Base-by-base conservation (phyloP, 2,329 filamentous ascomycete species). In the Chrysoporthe deuterocubensis region DNA sequence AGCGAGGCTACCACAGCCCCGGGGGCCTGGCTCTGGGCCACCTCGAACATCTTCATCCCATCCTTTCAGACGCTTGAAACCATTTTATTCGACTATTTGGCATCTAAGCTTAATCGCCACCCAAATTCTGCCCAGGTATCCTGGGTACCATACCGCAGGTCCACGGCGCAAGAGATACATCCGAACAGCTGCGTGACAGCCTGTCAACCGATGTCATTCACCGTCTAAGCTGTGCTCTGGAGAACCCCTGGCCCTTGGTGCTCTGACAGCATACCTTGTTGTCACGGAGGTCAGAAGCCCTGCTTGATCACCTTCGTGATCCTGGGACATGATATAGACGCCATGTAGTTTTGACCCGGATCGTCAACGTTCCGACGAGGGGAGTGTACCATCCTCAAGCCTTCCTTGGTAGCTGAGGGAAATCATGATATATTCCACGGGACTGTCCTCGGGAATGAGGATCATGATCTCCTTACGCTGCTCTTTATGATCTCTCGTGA, bases 391-490 rank as follows among this genome's bases (percentile, higher is more conserved):
- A 63, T 40, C 56, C 26, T 44, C 21, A n/a, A 9, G 54, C 32
- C 21, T 43, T 65, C 37, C 6, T 43, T 43, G n/a, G 59, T 52
- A 13, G 42, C 50, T 14, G 52, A 54, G 52, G 37, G 7, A n/a
- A 43, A 56, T 26, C 46, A 37, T 13, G 57, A 60, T 68, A 68
- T 68, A 68, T 65, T 32, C 46, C 57, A 37, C 50, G 56, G 58
- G 48, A 34, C 52, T 40, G 34, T 52, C 62, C 66, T 43, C 18
- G 57, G 66, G 46, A 46, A 58, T 37, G 66, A 65, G 46, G 62
- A 69, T 69, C 64, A 69, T 69, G 67, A 69, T 69, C 65, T 67
- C 44, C 65, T 62, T 26, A 61, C 63, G 64, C 50, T 66, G 65
- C 52, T 54, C 65, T 40, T 34, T 58, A 67, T 60, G 67, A 56